phyloP scores from a whole-genome alignment of 2,329 filamentous ascomycete genomes.

The Nannizziopsis barbatae region DNA sequence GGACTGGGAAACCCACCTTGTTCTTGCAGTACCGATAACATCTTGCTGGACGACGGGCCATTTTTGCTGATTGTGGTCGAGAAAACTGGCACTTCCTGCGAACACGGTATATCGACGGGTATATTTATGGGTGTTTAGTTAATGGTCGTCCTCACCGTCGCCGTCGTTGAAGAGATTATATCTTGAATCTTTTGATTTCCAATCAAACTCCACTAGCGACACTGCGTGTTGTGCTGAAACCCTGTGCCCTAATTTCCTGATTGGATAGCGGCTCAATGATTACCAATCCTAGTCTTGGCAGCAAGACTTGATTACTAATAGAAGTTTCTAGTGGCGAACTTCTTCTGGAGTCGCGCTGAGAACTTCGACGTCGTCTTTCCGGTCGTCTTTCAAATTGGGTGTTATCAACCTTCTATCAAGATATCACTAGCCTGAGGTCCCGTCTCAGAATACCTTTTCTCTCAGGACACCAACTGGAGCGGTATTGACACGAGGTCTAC shows the following conservation, averaged over 20 bases:
- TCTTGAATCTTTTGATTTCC: constrained; percentile 20
- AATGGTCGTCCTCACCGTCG: constrained; percentile 12
- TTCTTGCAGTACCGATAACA: constrained; percentile 99
- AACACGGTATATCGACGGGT: constrained; percentile 23
- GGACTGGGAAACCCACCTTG: constrained; percentile 60
- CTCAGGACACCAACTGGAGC: too few species aligned
- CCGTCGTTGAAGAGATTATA: constrained; percentile 18
- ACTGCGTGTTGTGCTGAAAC: constrained; percentile 27
- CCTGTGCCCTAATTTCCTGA: constrained; percentile 31
- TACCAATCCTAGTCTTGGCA: not conserved
- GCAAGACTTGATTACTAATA: not conserved
- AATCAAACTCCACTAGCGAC: constrained; percentile 29
- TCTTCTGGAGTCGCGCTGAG: too few species aligned
- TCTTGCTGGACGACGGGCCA: constrained; percentile 98
- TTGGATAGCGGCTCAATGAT: not conserved
- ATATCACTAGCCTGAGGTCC: too few species aligned
- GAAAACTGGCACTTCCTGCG: constrained; percentile 38
- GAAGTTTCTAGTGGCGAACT: too few species aligned
- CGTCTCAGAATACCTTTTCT: too few species aligned
- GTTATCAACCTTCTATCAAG: too few species aligned
- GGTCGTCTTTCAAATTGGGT: too few species aligned
- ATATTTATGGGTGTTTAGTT: too few species aligned
- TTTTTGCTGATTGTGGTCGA: constrained; percentile 56
- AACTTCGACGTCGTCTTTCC: too few species aligned
- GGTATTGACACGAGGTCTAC: too few species aligned